A percentile compares a stretch with the other conserved stretches of the same genome.
Evolutionary conservation across 2,329 filamentous ascomycete species (phyloP).

Genomic region (Coniochaeta prunicola): DNA sequence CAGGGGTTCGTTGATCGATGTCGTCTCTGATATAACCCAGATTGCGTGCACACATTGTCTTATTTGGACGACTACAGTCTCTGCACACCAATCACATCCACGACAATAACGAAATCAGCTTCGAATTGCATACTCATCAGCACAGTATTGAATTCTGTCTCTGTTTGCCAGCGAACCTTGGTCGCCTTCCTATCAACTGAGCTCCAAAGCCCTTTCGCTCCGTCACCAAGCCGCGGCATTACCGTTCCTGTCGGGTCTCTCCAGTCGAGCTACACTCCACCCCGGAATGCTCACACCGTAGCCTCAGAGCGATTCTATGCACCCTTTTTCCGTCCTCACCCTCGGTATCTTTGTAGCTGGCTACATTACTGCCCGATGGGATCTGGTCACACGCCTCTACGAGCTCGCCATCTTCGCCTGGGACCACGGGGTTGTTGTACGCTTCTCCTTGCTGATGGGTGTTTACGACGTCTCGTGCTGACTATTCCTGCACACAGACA

Average conservation of each 20-base stretch:
- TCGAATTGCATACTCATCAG: neutral
- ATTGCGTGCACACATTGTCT: neutral
- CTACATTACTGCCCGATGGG: conserved; percentile 99
- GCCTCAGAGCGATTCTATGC: conserved; percentile 59
- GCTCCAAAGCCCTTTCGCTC: neutral
- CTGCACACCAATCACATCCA: neutral
- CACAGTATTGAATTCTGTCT: neutral
- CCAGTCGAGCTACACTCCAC: neutral
- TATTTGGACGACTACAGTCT: neutral
- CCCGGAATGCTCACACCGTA: conserved; percentile 36
- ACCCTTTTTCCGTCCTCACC: conserved; percentile 94
- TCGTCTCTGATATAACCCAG: neutral
- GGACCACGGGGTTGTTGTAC: conserved; percentile 95
- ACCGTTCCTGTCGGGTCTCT: neutral
- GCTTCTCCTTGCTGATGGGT: conserved; percentile 19
- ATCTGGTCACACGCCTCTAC: conserved; percentile 93
- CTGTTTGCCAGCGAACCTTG: neutral
- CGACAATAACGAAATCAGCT: neutral
- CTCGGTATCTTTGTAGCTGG: conserved; percentile 98
- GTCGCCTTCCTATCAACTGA: neutral
- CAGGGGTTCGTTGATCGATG: neutral
- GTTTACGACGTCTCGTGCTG: neutral
- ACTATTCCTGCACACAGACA: conserved; percentile 42
- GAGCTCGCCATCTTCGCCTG: conserved; percentile 95
- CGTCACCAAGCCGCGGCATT: neutral